Evolutionary conservation across 345 rosid species (phyloP), one percentile per base, ranked within the genome.

Genomic region (Lepidium didymum): DNA sequence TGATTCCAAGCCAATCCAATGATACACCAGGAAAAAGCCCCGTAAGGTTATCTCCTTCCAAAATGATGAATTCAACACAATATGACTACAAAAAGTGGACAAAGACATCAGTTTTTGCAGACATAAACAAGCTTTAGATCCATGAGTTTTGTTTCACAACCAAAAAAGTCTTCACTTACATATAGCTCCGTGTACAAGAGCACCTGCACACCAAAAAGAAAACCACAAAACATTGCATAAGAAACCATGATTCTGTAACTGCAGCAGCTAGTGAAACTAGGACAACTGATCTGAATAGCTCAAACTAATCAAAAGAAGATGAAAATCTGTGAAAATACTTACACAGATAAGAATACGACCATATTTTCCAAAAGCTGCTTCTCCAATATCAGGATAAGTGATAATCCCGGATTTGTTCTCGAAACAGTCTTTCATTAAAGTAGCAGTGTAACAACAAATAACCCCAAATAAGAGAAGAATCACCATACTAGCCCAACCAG

Each of bases 1-100:
- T 64, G 38, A 90, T 49, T 49, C 90, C 91, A 13, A 68, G 69
- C 86, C 80, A 83, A 61, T 82, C 71, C 55, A 93, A 69, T 41
- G 90, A 88, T 52, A 81, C 76, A 41, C 96, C 88, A 23, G 97
- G 97, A 75, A 93, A 93, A 54, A 93, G 82, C 56, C 83, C 83
- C 13, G 87, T 76, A 44, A 93, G 97, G 67, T 87, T 90, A 68
- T 93, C 98, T 8, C 98, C 97, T 83, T 93, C 98, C 87, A 90
- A 69, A 56, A 79, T 90, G 67, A 93, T 90, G 66, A 90, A 87
- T 64, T 90, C 98, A 69, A 93, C 92, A 74, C 96, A 93, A 73
- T 84, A 93, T 44, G 96, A 81, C 96, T 93, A 81, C 79, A 78
- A 35, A 73, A 70, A 56, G 51, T 23, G 55, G 14, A 74, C 36